These are phyloP conservation scores for Sphaerulina vaccinii DNA, from an alignment of 2,329 filamentous ascomycete species.

Conservation along the genomic window DNA sequence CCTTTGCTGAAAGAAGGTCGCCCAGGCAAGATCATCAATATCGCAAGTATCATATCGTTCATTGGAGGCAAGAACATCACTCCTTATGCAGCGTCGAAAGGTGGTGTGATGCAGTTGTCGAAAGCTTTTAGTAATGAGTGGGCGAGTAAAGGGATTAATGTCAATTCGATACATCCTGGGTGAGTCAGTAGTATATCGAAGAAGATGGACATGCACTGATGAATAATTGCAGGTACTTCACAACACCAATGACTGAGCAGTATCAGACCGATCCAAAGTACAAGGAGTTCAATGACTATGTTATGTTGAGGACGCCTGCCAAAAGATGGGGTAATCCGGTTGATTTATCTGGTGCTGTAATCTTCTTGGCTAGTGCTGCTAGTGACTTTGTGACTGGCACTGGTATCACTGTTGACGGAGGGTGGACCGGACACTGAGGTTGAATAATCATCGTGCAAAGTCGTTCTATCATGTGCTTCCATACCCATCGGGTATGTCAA, in stretches of 20 bases:
- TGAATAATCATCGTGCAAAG: too few relatives aligned
- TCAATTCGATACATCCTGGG: constrained; percentile 83
- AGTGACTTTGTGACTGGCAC: constrained; percentile 79
- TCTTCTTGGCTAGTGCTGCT: constrained; percentile 72
- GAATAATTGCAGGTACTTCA: constrained; percentile 21
- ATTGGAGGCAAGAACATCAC: constrained; percentile 65
- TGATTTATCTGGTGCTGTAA: constrained; percentile 78
- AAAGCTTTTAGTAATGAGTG: constrained; percentile 85
- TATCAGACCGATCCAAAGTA: constrained; percentile 29
- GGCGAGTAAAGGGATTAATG: constrained; percentile 70
- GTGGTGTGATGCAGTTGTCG: constrained; percentile 77
- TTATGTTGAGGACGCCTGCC: constrained; percentile 70
- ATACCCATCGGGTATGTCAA: too few relatives aligned
- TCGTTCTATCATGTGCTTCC: too few relatives aligned
- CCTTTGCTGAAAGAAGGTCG: constrained; percentile 23
- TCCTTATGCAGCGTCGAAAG: constrained; percentile 81
- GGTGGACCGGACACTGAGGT: constrained; percentile 47
- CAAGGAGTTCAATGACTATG: constrained; percentile 61
- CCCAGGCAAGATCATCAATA: constrained; percentile 32
- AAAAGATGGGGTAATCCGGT: constrained; percentile 79
- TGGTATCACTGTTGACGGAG: constrained; percentile 78
- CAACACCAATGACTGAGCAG: constrained; percentile 28
- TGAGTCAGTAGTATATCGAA: too few relatives aligned
- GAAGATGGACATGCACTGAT: constrained; percentile 49
- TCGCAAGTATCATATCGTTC: constrained; percentile 28